Evolutionary conservation across 73 alveolate genomes (phyloP).

Genomic region (Uronychia binucleata): DNA sequence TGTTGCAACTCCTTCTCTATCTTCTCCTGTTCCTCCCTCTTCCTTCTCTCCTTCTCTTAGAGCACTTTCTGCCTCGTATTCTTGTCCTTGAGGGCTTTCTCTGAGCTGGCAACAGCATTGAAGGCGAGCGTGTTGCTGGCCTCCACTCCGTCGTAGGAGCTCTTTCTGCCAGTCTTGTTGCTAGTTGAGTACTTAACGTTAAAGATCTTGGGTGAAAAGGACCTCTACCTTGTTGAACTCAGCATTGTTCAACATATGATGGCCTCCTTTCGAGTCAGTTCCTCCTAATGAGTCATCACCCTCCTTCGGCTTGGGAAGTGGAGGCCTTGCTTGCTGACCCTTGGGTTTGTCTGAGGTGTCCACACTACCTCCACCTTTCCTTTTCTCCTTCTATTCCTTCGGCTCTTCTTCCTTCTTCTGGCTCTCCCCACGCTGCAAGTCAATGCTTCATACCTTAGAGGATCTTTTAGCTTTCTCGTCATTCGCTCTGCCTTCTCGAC

Average conservation of each 20-base stretch:
- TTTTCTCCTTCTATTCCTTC: too few species aligned
- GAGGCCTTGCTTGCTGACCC: not conserved
- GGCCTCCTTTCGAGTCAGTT: too few species aligned
- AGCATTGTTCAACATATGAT: not conserved
- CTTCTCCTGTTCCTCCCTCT: slow-evolving; percentile 46
- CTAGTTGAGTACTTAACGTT: not conserved
- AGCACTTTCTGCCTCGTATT: slow-evolving; percentile 47
- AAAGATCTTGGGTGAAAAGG: not conserved
- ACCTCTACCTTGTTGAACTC: not conserved
- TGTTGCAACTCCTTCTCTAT: slow-evolving; percentile 25
- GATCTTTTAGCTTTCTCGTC: too few species aligned
- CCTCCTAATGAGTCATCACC: not conserved
- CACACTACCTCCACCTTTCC: too few species aligned
- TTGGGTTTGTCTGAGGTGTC: too few species aligned
- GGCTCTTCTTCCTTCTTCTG: too few species aligned
- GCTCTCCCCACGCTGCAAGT: too few species aligned
- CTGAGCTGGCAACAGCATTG: not conserved
- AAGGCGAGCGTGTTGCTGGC: not conserved
- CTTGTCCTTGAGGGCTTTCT: slow-evolving; percentile 6
- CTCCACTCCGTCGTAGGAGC: not conserved
- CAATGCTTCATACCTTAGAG: too few species aligned
- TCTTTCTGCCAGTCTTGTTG: not conserved
- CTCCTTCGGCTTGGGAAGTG: not conserved
- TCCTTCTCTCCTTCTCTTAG: slow-evolving; percentile 56
- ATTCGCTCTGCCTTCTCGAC: too few species aligned